Evolutionary conservation across 2,329 filamentous ascomycete species (phyloP).

Genomic region (Xylaria sp.): DNA sequence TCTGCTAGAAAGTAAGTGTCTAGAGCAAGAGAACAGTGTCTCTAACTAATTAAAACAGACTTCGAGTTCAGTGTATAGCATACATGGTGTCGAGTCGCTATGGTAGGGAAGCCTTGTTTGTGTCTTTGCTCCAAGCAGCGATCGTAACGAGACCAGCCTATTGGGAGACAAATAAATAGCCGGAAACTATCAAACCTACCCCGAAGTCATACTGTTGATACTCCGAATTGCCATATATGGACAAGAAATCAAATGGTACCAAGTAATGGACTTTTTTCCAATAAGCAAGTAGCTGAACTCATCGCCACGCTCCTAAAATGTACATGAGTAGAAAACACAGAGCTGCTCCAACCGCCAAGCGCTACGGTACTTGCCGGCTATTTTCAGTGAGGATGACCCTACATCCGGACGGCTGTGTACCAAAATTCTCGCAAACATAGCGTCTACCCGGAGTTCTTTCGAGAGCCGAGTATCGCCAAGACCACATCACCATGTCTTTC

Average conservation of each 20-base stretch:
- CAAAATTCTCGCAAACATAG: constrained; percentile 12
- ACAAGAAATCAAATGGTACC: constrained; percentile 19
- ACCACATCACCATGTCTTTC: constrained; percentile 21
- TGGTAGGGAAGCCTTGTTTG: neutral
- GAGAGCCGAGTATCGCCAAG: constrained; percentile 15
- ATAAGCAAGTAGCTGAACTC: neutral
- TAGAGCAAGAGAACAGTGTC: neutral
- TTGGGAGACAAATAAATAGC: constrained; percentile 41
- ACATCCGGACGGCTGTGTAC: constrained; percentile 7
- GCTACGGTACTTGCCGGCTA: constrained; percentile 7
- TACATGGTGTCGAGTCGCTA: neutral
- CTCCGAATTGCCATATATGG: constrained; percentile 45
- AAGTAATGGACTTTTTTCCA: neutral
- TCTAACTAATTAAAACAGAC: neutral
- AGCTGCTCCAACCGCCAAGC: constrained; percentile 24
- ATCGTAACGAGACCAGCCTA: neutral
- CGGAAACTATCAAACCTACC: constrained; percentile 27
- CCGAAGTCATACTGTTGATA: constrained; percentile 27
- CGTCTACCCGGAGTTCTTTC: neutral
- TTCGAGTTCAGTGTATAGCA: neutral
- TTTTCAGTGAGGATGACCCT: constrained; percentile 1
- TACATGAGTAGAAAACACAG: neutral
- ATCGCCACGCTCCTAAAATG: neutral
- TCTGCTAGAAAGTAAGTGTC: neutral
- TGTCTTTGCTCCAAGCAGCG: neutral